Evolutionary conservation across 2,329 filamentous ascomycete genomes (phyloP), one percentile per base, ranked within the genome.

Genomic region (Pezicula rhizophila): DNA sequence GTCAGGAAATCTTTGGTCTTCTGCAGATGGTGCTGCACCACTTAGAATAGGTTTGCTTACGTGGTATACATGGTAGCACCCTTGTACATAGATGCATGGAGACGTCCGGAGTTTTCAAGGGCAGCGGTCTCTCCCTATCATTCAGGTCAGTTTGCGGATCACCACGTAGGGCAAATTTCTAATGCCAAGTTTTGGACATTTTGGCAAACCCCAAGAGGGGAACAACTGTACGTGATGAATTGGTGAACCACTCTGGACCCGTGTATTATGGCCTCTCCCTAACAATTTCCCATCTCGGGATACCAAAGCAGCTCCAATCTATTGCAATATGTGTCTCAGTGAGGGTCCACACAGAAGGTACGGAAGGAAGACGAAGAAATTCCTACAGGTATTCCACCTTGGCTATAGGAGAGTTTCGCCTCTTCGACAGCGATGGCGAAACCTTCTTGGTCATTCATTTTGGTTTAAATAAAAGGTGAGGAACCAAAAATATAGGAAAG

Each of bases 41-140:
- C 8, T 31, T 31, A 3, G 11, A 12, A 12, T 31, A 10, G 28
- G 8, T 14, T 17, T 10, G 39, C 25, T 40, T 25, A 54, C 1
- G 86, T 89, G 2, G 87, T 91, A 68, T 87, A 91, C 84, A 91
- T 89, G n/a, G 85, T 90, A 33, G 83, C 78, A 26, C 82, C 82
- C 56, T 76, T 75, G 66, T 89, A 90, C 5, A 77, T 76, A 2
- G 78, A 78, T 14, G 84, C 85, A 28, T 84, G 81, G 18, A 89
- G 76, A 35, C 86, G 79, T 41, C 86, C 86, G 0, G 85, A 84
- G 65, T 85, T 83, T 63, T 87, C 82, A 35, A 91, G 74, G n/a
- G 84, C 80, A 15, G 85, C 82, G 17, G 85, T 90, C 65, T 91
- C 87, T 55, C 80, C 87, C 84, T 89, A 42, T 18, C 26, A 12